Base-by-base conservation (phyloP, 805 yeast species). In the Ogataea allantospora region DNA sequence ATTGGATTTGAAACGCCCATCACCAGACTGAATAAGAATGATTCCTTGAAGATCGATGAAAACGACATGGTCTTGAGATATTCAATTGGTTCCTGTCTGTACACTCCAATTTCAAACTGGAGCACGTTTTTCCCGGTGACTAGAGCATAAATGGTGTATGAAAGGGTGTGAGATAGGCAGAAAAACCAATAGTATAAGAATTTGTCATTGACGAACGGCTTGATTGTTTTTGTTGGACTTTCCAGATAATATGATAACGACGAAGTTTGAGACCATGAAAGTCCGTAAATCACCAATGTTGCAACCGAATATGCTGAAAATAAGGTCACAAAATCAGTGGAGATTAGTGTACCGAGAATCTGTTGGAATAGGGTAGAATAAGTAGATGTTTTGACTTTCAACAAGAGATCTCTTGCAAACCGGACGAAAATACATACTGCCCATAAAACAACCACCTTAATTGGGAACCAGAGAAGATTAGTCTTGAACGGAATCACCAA, bases 111-210 rank as follows among this genome's bases (percentile, higher is more conserved):
- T 30, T 59, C 51, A 56, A 81, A 73, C 2, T 60, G 54, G 27
- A 83, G 60, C 41, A 75, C 68, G 55, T 78, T 79, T 44, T 77
- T 64, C 53, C 80, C 83, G 40, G 75, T 68, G 0, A 73, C 48
- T 10, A 74, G 48, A 51, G 74, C 82, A 43, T 74, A 78, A 2
- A 66, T 33, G 6, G 79, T 51, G 55, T 81, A 83, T 6, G 67
- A 23, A 0, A 67, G 21, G 0, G 78, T 73, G 6, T 70, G 50
- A 17, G 66, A 55, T 1, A 62, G 8, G 17, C 73, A 62, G 29
- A 63, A 67, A 50, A 66, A 75, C 73, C 77, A 74, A 47, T 60
- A 74, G 50, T 64, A 77, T 4, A 77, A 67, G 63, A 60, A 67
- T 29, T 65, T 54, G 46, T 69, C 73, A 44, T 67, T 69, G 30